These are phyloP conservation scores for Pleodorina starrii DNA, from an alignment of 139 green algal species.

Conservation along the genomic window DNA sequence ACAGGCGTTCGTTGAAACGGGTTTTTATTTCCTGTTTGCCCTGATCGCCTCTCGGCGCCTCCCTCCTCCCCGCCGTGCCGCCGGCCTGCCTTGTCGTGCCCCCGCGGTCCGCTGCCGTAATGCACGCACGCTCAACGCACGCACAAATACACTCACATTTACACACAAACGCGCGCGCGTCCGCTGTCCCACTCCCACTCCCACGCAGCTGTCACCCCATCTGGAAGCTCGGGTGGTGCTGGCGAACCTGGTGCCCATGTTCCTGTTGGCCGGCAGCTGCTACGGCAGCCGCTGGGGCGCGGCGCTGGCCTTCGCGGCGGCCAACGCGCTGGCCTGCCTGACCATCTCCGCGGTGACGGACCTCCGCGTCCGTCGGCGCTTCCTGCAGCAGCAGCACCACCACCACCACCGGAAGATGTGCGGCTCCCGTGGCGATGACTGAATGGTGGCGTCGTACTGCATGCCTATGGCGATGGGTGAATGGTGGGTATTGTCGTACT, in stretches of 20 bases:
- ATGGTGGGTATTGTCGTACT: too few species aligned
- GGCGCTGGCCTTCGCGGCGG: background rate
- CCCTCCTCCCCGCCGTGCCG: background rate
- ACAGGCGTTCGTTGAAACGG: background rate
- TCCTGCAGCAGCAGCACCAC: background rate
- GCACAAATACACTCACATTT: background rate
- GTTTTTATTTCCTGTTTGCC: background rate
- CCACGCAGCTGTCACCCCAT: slow-evolving; percentile 2
- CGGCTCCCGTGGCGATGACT: too few species aligned
- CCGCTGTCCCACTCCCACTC: background rate
- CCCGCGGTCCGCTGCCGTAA: too few species aligned
- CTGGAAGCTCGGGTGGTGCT: background rate
- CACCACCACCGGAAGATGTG: too few species aligned
- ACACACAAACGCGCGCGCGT: too few species aligned
- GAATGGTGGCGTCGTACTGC: too few species aligned
- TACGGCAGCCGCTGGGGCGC: background rate
- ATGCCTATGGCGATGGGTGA: too few species aligned
- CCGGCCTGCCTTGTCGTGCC: background rate
- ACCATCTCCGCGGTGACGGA: background rate
- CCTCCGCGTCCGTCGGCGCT: background rate
- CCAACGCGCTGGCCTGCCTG: background rate
- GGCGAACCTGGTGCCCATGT: background rate
- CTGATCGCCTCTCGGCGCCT: background rate
- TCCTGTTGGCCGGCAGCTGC: background rate
- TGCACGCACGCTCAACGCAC: too few species aligned